phyloP scores from a whole-genome alignment of 768 basidiomycete genomes.

The Rhodotorula diobovata region DNA sequence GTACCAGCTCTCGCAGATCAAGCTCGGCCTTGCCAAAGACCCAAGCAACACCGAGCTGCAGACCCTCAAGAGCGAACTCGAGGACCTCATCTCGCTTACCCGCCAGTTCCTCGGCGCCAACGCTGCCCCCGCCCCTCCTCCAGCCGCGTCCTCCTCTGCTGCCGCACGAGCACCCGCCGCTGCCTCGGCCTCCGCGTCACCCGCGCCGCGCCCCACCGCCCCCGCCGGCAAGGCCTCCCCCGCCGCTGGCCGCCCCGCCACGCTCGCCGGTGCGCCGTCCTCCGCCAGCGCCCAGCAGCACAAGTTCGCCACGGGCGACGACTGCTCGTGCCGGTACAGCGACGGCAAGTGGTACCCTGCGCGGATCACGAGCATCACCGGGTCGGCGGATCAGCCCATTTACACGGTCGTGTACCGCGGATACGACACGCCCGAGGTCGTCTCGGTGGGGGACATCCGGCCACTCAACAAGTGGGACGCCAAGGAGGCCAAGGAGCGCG shows the following conservation, averaged over 20 bases:
- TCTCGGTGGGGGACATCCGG: constrained; percentile 55
- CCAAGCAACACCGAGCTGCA: constrained; percentile 68
- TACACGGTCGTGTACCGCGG: constrained; percentile 88
- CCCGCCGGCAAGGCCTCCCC: background rate
- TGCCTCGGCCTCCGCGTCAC: constrained; percentile 3
- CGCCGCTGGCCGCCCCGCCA: background rate
- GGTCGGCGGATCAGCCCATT: constrained; percentile 71
- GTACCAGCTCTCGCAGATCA: constrained; percentile 58
- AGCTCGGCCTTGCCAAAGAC: constrained; percentile 69
- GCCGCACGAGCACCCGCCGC: constrained; percentile 49
- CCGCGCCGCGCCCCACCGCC: constrained; percentile 13
- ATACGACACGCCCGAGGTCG: constrained; percentile 83
- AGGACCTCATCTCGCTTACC: constrained; percentile 76
- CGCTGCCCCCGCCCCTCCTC: constrained; percentile 41
- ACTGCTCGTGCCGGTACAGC: constrained; percentile 76
- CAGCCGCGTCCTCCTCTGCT: constrained; percentile 48
- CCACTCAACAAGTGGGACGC: constrained; percentile 45
- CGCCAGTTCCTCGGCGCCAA: constrained; percentile 56
- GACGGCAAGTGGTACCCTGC: constrained; percentile 86
- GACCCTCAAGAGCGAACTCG: constrained; percentile 68
- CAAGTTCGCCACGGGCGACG: constrained; percentile 70
- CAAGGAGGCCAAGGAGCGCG: background rate
- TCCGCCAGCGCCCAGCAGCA: background rate
- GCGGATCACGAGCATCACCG: constrained; percentile 76
- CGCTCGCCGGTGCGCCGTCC: background rate